Evolutionary conservation across 768 basidiomycete genomes (phyloP).

Genomic region (Serendipita vermifera): DNA sequence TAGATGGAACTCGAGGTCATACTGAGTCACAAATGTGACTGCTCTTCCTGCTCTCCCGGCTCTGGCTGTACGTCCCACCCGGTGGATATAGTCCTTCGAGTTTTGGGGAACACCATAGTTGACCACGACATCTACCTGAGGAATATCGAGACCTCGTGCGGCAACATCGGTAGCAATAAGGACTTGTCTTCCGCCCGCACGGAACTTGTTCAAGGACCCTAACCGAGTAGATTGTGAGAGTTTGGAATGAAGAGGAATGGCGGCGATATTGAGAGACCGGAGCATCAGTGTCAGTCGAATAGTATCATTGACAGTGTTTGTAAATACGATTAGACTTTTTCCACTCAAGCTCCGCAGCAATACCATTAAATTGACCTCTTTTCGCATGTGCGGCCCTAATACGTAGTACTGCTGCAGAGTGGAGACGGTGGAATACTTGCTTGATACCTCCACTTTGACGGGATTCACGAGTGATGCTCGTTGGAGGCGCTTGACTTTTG

Average conservation of each 20-base stretch:
- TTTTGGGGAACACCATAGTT: conserved; percentile 97
- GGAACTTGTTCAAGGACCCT: conserved; percentile 90
- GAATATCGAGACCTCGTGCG: conserved; percentile 89
- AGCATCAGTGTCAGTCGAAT: conserved; percentile 73
- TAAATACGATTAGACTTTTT: conserved; percentile 93
- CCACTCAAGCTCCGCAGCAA: conserved; percentile 79
- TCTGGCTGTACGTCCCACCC: conserved; percentile 93
- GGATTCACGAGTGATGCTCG: conserved; percentile 87
- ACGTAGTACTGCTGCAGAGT: conserved; percentile 94
- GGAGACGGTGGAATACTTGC: conserved; percentile 91
- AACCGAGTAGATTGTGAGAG: conserved; percentile 86
- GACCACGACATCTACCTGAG: conserved; percentile 89
- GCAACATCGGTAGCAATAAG: conserved; percentile 96
- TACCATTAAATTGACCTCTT: conserved; percentile 84
- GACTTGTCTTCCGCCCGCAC: conserved; percentile 80
- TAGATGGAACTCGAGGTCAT: conserved; percentile 92
- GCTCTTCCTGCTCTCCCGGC: conserved; percentile 96
- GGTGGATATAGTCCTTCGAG: conserved; percentile 98
- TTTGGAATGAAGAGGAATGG: conserved; percentile 91
- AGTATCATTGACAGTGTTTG: conserved; percentile 87
- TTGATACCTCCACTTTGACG: conserved; percentile 82
- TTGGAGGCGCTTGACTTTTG: conserved; percentile 93
- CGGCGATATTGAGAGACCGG: conserved; percentile 82
- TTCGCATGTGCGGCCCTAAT: conserved; percentile 80
- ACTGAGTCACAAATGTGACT: conserved; percentile 95